Evolutionary conservation across 371 early-diverging fungal species (phyloP).

Genomic region (Actinomucor elegans): DNA sequence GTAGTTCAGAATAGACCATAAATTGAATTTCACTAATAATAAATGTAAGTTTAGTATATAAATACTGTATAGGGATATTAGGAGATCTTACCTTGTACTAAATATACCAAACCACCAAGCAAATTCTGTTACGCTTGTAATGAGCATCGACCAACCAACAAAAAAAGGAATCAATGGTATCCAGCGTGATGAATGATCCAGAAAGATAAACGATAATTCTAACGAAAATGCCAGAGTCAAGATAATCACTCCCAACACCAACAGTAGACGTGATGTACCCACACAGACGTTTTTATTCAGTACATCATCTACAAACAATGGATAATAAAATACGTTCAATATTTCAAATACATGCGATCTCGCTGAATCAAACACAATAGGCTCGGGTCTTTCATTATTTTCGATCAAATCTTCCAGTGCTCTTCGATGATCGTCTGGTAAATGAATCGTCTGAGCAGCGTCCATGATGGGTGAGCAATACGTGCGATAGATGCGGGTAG

Average conservation of each 20-base stretch:
- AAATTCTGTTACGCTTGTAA: slow-evolving; percentile 41
- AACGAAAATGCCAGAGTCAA: slow-evolving; percentile 39
- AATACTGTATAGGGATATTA: background rate
- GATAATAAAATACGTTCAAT: slow-evolving; percentile 50
- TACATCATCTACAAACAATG: slow-evolving; percentile 43
- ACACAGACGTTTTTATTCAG: slow-evolving; percentile 35
- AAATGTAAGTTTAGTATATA: background rate
- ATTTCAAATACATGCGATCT: slow-evolving; percentile 46
- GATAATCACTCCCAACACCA: slow-evolving; percentile 26
- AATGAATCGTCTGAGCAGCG: slow-evolving; percentile 41
- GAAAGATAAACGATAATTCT: slow-evolving; percentile 41
- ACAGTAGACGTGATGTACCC: slow-evolving; percentile 18
- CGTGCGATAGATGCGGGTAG: slow-evolving; percentile 43
- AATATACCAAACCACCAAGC: slow-evolving; percentile 47
- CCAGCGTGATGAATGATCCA: slow-evolving; percentile 37
- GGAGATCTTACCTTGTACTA: slow-evolving; percentile 31
- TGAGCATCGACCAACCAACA: slow-evolving; percentile 36
- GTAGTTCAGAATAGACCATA: slow-evolving; percentile 30
- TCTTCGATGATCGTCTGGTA: slow-evolving; percentile 46
- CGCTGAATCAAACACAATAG: slow-evolving; percentile 49
- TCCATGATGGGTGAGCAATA: slow-evolving; percentile 36
- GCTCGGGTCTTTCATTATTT: slow-evolving; percentile 45
- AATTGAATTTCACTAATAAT: slow-evolving; percentile 37
- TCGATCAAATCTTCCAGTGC: slow-evolving; percentile 44
- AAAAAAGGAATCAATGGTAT: slow-evolving; percentile 41